A percentile compares a stretch with the other conserved stretches of the same genome.
phyloP scores from a whole-genome alignment of 257 asterid species.

The Solanum sparsipilum region DNA sequence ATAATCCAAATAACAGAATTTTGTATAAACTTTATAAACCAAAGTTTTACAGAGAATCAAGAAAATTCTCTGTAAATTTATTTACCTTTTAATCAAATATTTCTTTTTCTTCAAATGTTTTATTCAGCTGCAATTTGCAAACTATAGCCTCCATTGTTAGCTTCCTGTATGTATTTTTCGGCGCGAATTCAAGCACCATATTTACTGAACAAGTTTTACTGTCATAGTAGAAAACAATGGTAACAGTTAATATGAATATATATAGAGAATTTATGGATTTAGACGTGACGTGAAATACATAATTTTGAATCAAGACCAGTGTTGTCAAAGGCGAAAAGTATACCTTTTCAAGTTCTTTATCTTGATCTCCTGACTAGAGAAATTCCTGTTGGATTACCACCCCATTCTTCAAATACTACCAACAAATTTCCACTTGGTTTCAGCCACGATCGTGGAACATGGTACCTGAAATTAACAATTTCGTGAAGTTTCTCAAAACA shows the following conservation, averaged over 20 bases:
- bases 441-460: conserved; percentile 79
- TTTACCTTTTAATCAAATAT: neutral
- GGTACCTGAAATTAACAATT: conserved; percentile 43
- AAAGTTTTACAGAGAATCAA: neutral
- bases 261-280: neutral
- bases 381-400: conserved; percentile 62
- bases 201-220: neutral
- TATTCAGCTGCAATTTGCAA: neutral
- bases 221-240: neutral
- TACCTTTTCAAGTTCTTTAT: neutral
- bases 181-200: neutral
- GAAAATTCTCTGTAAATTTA: neutral
- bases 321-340: neutral
- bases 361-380: conserved; percentile 40
- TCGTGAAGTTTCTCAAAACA: neutral
- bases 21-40: neutral
- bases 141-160: neutral
- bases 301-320: neutral
- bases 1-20: neutral
- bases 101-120: neutral
- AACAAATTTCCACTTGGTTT: conserved; percentile 53
- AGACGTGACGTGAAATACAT: neutral
- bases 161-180: neutral
- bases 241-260: neutral
- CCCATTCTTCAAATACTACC: conserved; percentile 80